These are phyloP conservation scores for Neurospora sp. DNA, from an alignment of 495 filamentous ascomycete species.

Conservation along the genomic window DNA sequence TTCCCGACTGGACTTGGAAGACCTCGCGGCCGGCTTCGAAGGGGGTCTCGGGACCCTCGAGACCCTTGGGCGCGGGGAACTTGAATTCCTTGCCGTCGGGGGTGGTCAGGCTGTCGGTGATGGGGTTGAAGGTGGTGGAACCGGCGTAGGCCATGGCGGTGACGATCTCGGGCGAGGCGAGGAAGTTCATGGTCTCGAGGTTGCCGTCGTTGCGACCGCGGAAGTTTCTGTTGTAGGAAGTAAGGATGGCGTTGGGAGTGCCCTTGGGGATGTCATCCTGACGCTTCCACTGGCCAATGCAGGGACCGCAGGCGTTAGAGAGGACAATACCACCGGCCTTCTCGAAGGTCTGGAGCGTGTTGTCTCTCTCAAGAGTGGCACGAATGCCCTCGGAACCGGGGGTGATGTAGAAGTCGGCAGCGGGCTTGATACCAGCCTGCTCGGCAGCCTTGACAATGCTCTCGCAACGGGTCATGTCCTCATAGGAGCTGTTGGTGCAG, in stretches of 20 bases:
- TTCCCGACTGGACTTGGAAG: conserved; percentile 61
- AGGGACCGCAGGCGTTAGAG: conserved; percentile 92
- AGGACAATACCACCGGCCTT: conserved; percentile 80
- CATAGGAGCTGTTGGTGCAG: conserved; percentile 97
- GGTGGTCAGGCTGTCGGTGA: conserved; percentile 75
- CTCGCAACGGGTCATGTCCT: conserved; percentile 95
- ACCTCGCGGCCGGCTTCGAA: conserved; percentile 71
- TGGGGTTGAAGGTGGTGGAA: conserved; percentile 89
- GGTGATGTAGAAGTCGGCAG: conserved; percentile 87
- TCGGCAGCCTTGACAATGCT: conserved; percentile 81
- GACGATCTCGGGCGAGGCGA: conserved; percentile 91
- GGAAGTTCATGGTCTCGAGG: conserved; percentile 93
- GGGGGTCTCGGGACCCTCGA: conserved; percentile 62
- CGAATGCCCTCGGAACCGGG: conserved; percentile 95
- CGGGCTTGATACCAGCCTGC: conserved; percentile 77
- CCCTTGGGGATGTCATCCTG: conserved; percentile 75
- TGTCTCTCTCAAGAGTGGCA: conserved; percentile 79
- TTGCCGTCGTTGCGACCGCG: conserved; percentile 95
- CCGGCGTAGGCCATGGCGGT: conserved; percentile 93
- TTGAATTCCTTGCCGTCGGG: conserved; percentile 76
- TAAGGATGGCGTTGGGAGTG: conserved; percentile 88
- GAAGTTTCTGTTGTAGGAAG: conserved; percentile 98
- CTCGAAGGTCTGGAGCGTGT: conserved; percentile 77
- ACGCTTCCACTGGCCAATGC: conserved; percentile 94
- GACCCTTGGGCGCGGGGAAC: conserved; percentile 72